Evolutionary conservation across 202 grass and related monocot genomes (phyloP), one percentile per base, ranked within the genome.

Genomic region (Eragrostis tef): DNA sequence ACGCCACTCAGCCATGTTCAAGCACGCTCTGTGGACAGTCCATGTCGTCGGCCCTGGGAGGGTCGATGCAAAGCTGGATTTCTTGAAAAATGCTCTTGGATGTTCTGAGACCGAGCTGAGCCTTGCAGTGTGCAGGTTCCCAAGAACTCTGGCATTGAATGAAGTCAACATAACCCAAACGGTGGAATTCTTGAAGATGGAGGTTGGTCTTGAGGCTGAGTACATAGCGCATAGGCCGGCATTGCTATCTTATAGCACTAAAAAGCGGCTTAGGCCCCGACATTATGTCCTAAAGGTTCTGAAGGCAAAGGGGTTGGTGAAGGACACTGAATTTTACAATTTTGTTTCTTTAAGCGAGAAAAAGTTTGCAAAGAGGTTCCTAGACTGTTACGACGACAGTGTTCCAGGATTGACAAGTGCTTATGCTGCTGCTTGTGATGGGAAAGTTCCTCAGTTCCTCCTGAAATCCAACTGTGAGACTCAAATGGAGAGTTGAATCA

Each of bases 51-150:
- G 5, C 7, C 46, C 54, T 0, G 3, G 15, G 26, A 77, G 9
- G 2, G 4, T 79, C 4, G 22, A 17, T 3, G 43, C 51, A 12
- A 91, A 59, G 26, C 6, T 48, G 27, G 71, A 64, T 11, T 61
- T 58, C 16, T 60, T 86, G 52, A 80, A 22, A 60, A 80, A 10
- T 16, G 74, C 53, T 62, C 67, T 88, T 21, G 89, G 89, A 26
- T 79, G 79, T 36, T 61, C 46, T 2, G 67, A 88, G 31, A 67
- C 52, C 2, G 63, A 80, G 42, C 5, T 65, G 8, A 25, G 19
- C 10, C 13, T 24, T 68, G 41, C 54, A 2, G 48, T 88, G 66
- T 21, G 41, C 27, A 80, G 39, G 15, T 9, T 17, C 1, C 86
- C 89, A 5, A 15, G 0, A 2, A 34, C 88, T 29, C 64, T 88